Percentiles rank a stretch among this genome's conserved stretches.
Conservation (phyloP, 371 early-diverging fungal genomes). For the Apophysomyces trapeziformis region DNA sequence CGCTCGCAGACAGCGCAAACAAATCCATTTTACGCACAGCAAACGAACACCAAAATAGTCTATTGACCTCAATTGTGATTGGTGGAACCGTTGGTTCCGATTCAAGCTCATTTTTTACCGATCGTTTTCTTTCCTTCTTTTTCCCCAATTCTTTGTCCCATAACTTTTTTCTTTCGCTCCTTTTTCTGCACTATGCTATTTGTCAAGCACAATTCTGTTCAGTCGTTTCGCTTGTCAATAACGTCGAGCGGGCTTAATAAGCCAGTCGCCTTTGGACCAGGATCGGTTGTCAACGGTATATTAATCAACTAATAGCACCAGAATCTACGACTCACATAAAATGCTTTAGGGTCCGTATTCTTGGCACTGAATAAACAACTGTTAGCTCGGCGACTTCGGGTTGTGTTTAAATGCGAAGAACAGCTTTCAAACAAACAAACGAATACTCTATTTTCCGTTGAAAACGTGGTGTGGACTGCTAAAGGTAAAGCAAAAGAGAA, state of each 20-base stretch:
- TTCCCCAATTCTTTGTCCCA: too few species aligned
- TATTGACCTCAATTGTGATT: too few species aligned
- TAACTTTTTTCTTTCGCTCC: background rate
- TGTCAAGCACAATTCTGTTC: constrained; percentile 26
- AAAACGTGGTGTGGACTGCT: constrained; percentile 18
- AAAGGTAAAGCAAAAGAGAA: background rate
- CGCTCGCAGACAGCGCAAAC: too few species aligned
- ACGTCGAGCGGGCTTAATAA: constrained; percentile 33
- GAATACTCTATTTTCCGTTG: constrained; percentile 18
- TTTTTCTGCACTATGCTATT: constrained; percentile 26
- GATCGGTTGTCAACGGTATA: constrained; percentile 46
- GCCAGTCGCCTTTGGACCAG: constrained; percentile 51
- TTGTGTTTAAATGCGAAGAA: constrained; percentile 35
- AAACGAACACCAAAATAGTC: too few species aligned
- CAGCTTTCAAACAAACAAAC: constrained; percentile 12
- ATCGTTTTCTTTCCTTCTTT: too few species aligned
- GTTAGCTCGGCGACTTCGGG: constrained; percentile 24
- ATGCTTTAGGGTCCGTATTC: constrained; percentile 27
- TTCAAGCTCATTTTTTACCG: too few species aligned
- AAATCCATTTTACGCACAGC: too few species aligned
- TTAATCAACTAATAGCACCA: background rate
- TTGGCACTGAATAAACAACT: constrained; percentile 27
- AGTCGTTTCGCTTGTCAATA: constrained; percentile 30
- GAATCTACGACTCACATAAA: background rate
- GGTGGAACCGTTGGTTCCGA: too few species aligned